Evolutionary conservation across 2,329 filamentous ascomycete species (phyloP).

Genomic region (Karstenula rhodostoma): DNA sequence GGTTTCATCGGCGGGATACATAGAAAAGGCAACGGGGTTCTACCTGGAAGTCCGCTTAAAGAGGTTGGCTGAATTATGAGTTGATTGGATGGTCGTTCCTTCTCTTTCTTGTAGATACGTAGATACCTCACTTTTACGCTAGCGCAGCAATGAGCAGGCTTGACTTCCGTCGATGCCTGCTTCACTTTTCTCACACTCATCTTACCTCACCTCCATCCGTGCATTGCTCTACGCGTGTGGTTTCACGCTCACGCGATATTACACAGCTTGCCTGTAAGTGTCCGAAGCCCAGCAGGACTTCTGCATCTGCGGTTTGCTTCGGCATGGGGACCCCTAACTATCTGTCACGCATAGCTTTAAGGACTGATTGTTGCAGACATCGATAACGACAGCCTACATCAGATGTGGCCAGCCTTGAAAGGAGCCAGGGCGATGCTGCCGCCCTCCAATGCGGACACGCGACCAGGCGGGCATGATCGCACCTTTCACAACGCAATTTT

Average conservation of each 20-base stretch:
- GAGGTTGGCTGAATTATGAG: conserved; percentile 9
- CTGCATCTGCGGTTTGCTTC: neutral
- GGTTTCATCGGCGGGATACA: conserved; percentile 21
- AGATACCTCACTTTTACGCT: neutral
- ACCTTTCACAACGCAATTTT: neutral
- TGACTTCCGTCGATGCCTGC: neutral
- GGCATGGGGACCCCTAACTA: neutral
- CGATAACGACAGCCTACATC: neutral
- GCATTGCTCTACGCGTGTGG: neutral
- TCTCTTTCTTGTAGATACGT: neutral
- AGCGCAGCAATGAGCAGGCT: neutral
- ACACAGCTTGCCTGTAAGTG: neutral
- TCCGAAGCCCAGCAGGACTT: neutral
- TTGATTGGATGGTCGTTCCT: neutral
- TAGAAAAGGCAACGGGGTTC: conserved; percentile 28
- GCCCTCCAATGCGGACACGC: neutral
- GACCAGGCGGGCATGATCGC: neutral
- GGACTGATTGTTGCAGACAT: neutral
- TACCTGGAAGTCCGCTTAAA: conserved; percentile 19
- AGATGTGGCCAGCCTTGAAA: neutral
- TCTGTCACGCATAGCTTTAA: neutral
- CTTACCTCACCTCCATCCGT: neutral
- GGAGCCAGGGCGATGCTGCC: neutral
- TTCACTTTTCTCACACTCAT: neutral
- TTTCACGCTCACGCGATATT: neutral